Evolutionary conservation across 208 protist genomes (phyloP).

Genomic region (Acanthamoeba healyi): DNA sequence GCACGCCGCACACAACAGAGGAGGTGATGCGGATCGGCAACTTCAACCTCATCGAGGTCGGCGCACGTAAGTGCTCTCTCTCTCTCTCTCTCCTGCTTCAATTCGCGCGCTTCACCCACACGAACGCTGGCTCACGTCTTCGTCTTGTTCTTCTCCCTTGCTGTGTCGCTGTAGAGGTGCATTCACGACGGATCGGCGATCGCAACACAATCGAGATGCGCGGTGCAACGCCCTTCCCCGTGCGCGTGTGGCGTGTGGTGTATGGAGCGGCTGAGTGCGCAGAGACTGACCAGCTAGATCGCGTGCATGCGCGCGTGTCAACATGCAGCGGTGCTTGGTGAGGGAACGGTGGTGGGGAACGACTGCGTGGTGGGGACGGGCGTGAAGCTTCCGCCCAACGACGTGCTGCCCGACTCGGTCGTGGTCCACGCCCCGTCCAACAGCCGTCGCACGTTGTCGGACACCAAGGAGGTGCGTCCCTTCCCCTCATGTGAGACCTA

Average conservation of each 20-base stretch:
- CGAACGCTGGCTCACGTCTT: not conserved
- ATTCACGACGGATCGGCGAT: conserved; percentile 25
- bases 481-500: not conserved
- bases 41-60: conserved; percentile 61
- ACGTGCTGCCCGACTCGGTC: not conserved
- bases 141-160: not conserved
- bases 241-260: not conserved
- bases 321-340: conserved; percentile 44
- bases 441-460: not conserved
- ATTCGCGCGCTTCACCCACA: not conserved
- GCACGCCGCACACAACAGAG: not conserved
- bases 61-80: not conserved
- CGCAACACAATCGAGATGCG: conserved; percentile 36
- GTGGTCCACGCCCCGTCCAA: conserved; percentile 28
- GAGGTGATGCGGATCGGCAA: conserved; percentile 27
- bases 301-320: not conserved
- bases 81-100: not conserved
- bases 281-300: not conserved
- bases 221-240: not conserved
- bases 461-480: conserved; percentile 51
- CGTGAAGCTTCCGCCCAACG: conserved; percentile 13
- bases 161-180: not conserved
- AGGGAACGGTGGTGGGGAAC: conserved; percentile 52
- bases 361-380: conserved; percentile 29
- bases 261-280: not conserved